Base-by-base conservation (phyloP, 192 early-diverging fungal genomes). In the Podochytrium sp. region DNA sequence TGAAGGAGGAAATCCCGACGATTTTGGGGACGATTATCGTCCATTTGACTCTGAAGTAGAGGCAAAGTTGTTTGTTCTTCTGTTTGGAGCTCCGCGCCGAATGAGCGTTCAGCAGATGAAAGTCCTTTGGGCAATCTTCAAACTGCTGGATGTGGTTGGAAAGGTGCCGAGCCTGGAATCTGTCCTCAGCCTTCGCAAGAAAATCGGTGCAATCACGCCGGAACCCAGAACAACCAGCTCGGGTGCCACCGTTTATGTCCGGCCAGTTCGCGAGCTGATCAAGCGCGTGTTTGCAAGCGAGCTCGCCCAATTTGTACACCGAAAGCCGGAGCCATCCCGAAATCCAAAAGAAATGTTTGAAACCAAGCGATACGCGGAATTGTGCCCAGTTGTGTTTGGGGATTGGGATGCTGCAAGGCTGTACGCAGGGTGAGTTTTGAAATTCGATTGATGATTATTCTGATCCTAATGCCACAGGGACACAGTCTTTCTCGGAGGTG, bases 41-140 rank as follows among this genome's bases (percentile, higher is more conserved):
- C 63, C 43, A n/a, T 42, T 42, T 30, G 20, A 5, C 7, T 5
- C 16, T 18, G 27, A 65, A 32, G 14, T 27, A 14, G 14, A 12
- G 6, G 63, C 42, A 10, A 42, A 27, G 29, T 10, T 61, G 23
- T 61, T 61, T 38, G 35, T 61, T 29, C 35, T 61, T 3, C 34
- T 61, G 5, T 61, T 61, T 61, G 58, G 58, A 16, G 29, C 32
- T 23, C 29, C 29, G 58, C 3, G 58, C 16, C 58, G 35, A 18
- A 37, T 61, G 58, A 61, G 58, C 33, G 1, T 61, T 16, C 58
- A 3, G 34, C 52, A 61, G 37, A 61, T 61, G 58, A 61, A 61
- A 23, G 58, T 61, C 33, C 34, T 61, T 6, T 61, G 58, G 58
- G 58, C 33, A 29, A 35, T 61, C 14, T 61, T 61, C 34, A 10